A percentile compares a stretch with the other conserved stretches of the same genome.
These are phyloP conservation scores for Debaryomycetaceae sp. DNA, from an alignment of 1,139 yeast species.

Conservation along the genomic window DNA sequence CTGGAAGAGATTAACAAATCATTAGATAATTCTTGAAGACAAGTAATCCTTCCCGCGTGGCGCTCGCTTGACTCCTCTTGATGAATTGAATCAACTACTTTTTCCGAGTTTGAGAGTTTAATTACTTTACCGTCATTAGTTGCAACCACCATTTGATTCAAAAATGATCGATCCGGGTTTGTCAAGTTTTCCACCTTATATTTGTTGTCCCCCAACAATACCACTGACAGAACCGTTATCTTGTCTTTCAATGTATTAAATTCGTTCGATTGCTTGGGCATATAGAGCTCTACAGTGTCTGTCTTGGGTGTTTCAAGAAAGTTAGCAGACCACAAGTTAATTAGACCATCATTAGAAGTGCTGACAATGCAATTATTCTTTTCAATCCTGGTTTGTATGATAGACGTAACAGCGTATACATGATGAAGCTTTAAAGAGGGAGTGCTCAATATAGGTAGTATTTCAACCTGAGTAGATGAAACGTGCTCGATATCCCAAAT, in stretches of 20 bases:
- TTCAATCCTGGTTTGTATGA: constrained; percentile 18
- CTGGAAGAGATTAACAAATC: constrained; percentile 20
- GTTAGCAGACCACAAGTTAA: constrained; percentile 42
- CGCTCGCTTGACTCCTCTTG: constrained; percentile 9
- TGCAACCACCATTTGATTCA: constrained; percentile 39
- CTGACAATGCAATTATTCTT: constrained; percentile 27
- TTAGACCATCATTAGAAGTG: constrained; percentile 32
- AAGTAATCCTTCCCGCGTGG: constrained; percentile 1
- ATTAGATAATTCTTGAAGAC: constrained; percentile 8
- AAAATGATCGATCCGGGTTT: constrained; percentile 10
- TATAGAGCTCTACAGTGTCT: constrained; percentile 14
- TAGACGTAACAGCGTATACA: constrained; percentile 11
- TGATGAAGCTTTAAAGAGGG: constrained; percentile 14
- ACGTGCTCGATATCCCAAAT: constrained; percentile 34
- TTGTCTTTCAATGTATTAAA: constrained; percentile 14
- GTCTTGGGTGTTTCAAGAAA: constrained; percentile 31
- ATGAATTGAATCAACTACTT: constrained; percentile 23
- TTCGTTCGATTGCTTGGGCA: constrained; percentile 6
- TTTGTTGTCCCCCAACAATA: constrained; percentile 23
- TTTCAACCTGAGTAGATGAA: constrained; percentile 11
- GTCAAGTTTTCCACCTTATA: background rate
- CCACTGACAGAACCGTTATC: constrained; percentile 31
- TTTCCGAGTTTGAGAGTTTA: constrained; percentile 29
- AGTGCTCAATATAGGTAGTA: constrained; percentile 28
- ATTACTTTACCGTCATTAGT: constrained; percentile 49